Evolutionary conservation across 2,329 filamentous ascomycete species (phyloP), one percentile per base, ranked within the genome.

Genomic region (Lecanicillium sp.): DNA sequence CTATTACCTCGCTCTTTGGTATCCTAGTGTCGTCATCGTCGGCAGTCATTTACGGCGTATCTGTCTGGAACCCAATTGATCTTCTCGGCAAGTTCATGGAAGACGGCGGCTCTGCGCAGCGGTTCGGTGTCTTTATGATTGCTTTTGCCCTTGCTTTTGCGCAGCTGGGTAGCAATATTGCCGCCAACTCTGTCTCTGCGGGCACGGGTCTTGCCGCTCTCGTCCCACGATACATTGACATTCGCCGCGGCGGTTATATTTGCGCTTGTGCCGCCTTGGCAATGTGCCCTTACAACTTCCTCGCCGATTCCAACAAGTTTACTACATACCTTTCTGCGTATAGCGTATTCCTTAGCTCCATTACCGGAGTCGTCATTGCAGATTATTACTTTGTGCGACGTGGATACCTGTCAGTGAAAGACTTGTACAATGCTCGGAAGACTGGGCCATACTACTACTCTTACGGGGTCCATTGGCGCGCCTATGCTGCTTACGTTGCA

Each of bases 261-360:
- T 94, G 86, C 53, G 88, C 88, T 0, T 58, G 71, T 2, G 68
- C 94, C 40, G 87, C 86, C 39, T 68, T 95, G 11, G 83, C 79
- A 45, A 94, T 95, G 76, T 92, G 85, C 56, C 89, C 89, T 0
- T 90, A 82, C 76, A 84, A 85, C 43, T 73, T 95, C 0, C 74
- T 94, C 8, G 78, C 73, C 2, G 68, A 68, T 32, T 76, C 77
- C 32, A 94, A 90, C 67, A 80, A 82, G 60, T 95, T 95, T 65
- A 92, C 85, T 1, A 94, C 85, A 4, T 95, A 95, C 55, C 77
- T 95, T 1, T 92, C 85, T 1, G 83, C 89, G 1, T 95, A 95
- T 66, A 88, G 84, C 3, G 87, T 95, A 41, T 95, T 95, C 63
- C 73, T 95, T n/a, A 89, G 84, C 43, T 87, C 84, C 31, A 94